Evolutionary conservation across 163 green algal genomes (phyloP), one percentile per base, ranked within the genome.

Genomic region (Chlorella variabilis): DNA sequence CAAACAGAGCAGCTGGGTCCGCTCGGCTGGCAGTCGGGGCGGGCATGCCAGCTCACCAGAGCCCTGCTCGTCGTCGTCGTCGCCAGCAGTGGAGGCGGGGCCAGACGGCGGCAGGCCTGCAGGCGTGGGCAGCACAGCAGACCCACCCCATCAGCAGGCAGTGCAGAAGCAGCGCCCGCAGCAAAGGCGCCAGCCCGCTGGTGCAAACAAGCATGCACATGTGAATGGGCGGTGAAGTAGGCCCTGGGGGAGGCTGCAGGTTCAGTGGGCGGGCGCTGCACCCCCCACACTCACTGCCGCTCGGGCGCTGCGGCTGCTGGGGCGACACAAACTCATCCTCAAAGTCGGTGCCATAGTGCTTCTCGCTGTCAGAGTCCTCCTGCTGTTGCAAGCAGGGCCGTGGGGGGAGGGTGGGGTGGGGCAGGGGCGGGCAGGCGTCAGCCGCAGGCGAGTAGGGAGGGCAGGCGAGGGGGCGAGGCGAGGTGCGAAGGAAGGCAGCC

Each of bases 271-370:
- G 54, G 18, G 18, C 54, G 54, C 54, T 29, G 23, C 23, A 9
- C 45, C 15, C 45, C 45, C 45, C 11, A 15, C 45, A 29, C 54
- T 63, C 23, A 63, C 54, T 63, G 5, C 9, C 8, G 54, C 54
- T 29, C 5, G 54, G n/a, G n/a, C n/a, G 54, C 18, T 29, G 54
- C 20, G 61, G 18, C 3, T 31, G 61, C 23, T 11, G 75, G 2
- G 61, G 17, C 36, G 69, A 63, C 1, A 42, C 59, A 74, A 84
- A 73, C 29, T 75, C 79, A 27, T 84, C 77, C 33, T 81, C 75
- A 39, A 76, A 56, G 18, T 80, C 83, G 1, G 41, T 81, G 20
- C 83, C 83, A 31, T 87, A 87, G 41, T 87, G 83, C 42, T 61
- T 69, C 63, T 87, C 83, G 15, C 68, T 82, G 49, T 87, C 70